phyloP scores from a whole-genome alignment of 108 stramenopile species.

The Skeletonema grethae region DNA sequence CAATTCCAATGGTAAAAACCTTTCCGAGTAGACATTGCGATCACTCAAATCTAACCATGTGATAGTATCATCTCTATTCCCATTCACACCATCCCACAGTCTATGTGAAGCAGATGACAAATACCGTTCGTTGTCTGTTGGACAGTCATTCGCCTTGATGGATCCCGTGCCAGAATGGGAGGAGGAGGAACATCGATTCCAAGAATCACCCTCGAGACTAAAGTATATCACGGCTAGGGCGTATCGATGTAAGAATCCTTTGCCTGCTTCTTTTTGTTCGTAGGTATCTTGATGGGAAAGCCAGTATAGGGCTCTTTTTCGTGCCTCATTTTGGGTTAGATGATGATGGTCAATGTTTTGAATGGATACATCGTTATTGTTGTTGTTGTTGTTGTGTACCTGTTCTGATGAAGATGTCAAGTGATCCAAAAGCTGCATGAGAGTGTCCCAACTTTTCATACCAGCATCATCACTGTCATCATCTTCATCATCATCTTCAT shows the following conservation, averaged over 20 bases:
- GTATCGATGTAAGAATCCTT: slow-evolving; percentile 43
- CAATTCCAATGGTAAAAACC: slow-evolving; percentile 32
- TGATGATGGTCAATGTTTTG: neutral
- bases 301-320: slow-evolving; percentile 27
- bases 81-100: slow-evolving; percentile 34
- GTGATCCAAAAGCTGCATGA: neutral
- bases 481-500: neutral
- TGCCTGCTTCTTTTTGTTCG: slow-evolving; percentile 12
- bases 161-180: slow-evolving; percentile 3
- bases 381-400: neutral
- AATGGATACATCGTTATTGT: neutral
- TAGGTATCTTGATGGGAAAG: slow-evolving; percentile 11
- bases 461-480: neutral
- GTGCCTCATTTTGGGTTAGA: neutral
- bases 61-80: slow-evolving; percentile 13
- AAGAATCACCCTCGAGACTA: slow-evolving; percentile 34
- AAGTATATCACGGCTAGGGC: slow-evolving; percentile 60
- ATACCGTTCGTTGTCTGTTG: slow-evolving; percentile 9
- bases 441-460: neutral
- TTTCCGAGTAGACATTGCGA: slow-evolving; percentile 2
- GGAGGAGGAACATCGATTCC: slow-evolving; percentile 21
- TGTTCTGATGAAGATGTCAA: neutral
- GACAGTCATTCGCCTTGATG: slow-evolving; percentile 10
- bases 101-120: slow-evolving; percentile 24
- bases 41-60: slow-evolving; percentile 37